phyloP scores from a whole-genome alignment of 768 basidiomycete genomes.

The Rhodosporidiobolus odoratus region DNA sequence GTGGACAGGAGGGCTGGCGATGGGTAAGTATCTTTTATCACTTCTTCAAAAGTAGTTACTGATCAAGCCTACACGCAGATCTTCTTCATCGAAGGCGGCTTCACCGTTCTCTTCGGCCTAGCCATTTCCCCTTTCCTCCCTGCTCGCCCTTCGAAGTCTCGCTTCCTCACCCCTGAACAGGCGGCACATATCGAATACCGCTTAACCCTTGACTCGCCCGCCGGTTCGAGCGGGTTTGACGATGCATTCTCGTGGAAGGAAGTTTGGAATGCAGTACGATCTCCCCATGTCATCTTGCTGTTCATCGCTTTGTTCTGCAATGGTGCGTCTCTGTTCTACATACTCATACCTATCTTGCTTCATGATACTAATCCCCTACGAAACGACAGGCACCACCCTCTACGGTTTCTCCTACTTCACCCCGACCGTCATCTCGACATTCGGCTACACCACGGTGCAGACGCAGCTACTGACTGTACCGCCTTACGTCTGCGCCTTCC shows the following conservation, averaged over 20 bases:
- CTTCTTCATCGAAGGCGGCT: constrained; percentile 54
- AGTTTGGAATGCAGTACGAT: constrained; percentile 52
- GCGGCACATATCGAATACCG: constrained; percentile 35
- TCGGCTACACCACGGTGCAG: constrained; percentile 38
- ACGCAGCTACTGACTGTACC: constrained; percentile 5
- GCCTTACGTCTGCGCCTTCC: constrained; percentile 28
- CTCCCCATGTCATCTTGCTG: constrained; percentile 58
- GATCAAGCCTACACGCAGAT: constrained; percentile 28
- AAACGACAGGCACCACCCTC: constrained; percentile 6
- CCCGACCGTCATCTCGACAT: constrained; percentile 51
- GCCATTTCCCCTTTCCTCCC: constrained; percentile 55
- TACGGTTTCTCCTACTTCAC: constrained; percentile 20
- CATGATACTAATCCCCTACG: not conserved
- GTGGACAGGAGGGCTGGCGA: constrained; percentile 46
- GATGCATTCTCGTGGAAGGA: constrained; percentile 60
- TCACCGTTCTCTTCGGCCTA: constrained; percentile 60
- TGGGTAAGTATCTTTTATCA: not conserved
- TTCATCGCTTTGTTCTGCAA: constrained; percentile 61
- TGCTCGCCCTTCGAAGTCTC: constrained; percentile 50
- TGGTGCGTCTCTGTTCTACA: constrained; percentile 54
- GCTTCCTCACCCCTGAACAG: constrained; percentile 54
- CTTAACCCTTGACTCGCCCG: constrained; percentile 37
- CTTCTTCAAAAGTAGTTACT: not conserved
- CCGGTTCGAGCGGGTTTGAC: not conserved
- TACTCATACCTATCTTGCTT: not conserved